Evolutionary conservation across 768 basidiomycete genomes (phyloP), one percentile per base, ranked within the genome.

Genomic region (Phlegmacium glaucopus): DNA sequence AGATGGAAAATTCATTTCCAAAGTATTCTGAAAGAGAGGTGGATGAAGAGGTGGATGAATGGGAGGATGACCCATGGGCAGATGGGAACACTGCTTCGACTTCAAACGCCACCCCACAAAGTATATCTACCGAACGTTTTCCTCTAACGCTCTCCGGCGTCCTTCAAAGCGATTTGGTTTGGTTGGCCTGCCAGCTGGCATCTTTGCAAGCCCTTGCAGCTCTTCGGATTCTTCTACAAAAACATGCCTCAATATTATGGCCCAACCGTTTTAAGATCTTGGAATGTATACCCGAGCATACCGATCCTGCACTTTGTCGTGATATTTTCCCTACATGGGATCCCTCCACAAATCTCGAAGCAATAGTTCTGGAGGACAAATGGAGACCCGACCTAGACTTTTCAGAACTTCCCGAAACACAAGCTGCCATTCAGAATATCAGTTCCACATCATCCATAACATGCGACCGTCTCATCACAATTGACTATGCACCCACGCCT

Each of bases 1-100:
- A 85, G 56, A 74, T 90, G 54, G 77, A 67, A 58, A 73, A 74
- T 51, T 70, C 63, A 16, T 54, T 70, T 10, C 62, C 75, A 18
- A 55, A 60, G 27, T 50, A 56, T 28, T 60, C 48, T 5, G 58
- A 60, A 34, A 62, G 67, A 27, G 62, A 71, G 10, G 72, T 75
- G 9, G 80, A 83, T 44, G 75, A 75, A 45, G 71, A 72, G 16
- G 72, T 74, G 45, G 80, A 80, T 35, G 86, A 85, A 43, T 88
- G 85, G 87, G 80, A 82, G 55, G 87, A 85, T 55, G 85, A 89
- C 61, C 86, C 87, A 10, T 90, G 87, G 86, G 82, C 72, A 30
- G 84, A 89, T 25, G 64, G 58, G 38, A 49, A 58, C 22, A 46
- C 52, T 12, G 52, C 52, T 6, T 43, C 61, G 2, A 44, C 58